phyloP scores from a whole-genome alignment of 1,284 basidiomycete species.

The Heliocybe sulcata region DNA sequence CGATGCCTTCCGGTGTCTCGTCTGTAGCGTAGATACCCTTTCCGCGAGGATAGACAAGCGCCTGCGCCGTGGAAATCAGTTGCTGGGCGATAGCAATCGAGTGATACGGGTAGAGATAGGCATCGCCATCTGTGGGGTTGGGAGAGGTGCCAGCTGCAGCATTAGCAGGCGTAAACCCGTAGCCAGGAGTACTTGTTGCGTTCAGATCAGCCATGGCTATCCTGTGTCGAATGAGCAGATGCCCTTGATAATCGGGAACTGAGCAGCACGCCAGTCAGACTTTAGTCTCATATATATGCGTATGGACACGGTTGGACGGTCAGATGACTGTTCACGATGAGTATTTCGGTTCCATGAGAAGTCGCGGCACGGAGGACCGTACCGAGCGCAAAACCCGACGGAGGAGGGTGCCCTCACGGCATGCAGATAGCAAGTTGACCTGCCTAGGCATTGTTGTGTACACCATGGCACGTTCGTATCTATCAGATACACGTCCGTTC shows the following conservation, averaged over 20 bases:
- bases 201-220: constrained; percentile 13
- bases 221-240: too few relatives aligned
- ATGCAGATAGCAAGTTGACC: constrained; percentile 9
- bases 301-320: not conserved
- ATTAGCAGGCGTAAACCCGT: constrained; percentile 14
- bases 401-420: constrained; percentile 4
- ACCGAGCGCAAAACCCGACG: constrained; percentile 1
- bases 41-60: constrained; percentile 37
- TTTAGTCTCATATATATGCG: not conserved
- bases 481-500: too few relatives aligned
- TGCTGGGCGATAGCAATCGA: constrained; percentile 31
- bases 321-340: not conserved
- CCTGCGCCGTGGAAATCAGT: constrained; percentile 33
- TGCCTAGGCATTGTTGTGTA: constrained; percentile 3
- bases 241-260: too few relatives aligned
- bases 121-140: not conserved
- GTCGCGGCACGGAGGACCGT: constrained; percentile 10
- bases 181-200: constrained; percentile 15
- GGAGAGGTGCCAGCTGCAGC: constrained; percentile 15
- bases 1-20: constrained; percentile 38
- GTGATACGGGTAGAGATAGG: constrained; percentile 30
- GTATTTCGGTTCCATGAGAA: not conserved
- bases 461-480: too few relatives aligned
- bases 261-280: not conserved
- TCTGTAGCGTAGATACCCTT: constrained; percentile 51